A percentile compares a stretch with the other conserved stretches of the same genome.
These are phyloP conservation scores for Aureobasidium sp. DNA, from an alignment of 2,329 filamentous ascomycete species.

Conservation along the genomic window DNA sequence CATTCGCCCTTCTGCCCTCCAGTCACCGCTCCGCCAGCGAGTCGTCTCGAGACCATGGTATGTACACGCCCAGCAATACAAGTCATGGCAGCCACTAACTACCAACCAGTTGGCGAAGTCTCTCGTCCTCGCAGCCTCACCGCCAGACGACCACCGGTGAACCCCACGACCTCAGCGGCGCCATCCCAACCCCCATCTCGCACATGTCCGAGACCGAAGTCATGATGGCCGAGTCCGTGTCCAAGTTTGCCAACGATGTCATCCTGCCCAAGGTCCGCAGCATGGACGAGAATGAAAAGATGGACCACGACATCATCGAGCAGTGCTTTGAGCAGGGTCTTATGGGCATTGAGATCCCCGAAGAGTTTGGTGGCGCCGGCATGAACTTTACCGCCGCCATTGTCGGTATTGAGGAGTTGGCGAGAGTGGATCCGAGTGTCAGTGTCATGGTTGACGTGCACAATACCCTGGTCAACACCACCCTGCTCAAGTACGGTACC, in stretches of 20 bases:
- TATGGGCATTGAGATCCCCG: conserved; percentile 96
- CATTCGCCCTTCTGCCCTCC: conserved; percentile 11
- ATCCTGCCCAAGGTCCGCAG: conserved; percentile 87
- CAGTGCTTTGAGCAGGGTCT: conserved; percentile 94
- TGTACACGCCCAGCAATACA: background rate
- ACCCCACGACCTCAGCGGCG: conserved; percentile 57
- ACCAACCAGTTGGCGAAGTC: conserved; percentile 29
- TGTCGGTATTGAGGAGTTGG: conserved; percentile 93
- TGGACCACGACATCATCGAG: conserved; percentile 84
- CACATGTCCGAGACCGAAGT: conserved; percentile 85
- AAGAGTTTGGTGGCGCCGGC: conserved; percentile 90
- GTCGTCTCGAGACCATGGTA: conserved; percentile 1
- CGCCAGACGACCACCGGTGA: conserved; percentile 32
- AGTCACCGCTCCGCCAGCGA: background rate
- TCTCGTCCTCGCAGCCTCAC: conserved; percentile 35
- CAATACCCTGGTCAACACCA: conserved; percentile 95
- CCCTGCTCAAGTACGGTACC: conserved; percentile 77
- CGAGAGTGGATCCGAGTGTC: conserved; percentile 87
- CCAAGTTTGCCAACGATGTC: conserved; percentile 82
- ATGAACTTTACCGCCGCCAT: conserved; percentile 99
- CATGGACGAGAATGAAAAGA: conserved; percentile 94
- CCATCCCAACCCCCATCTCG: conserved; percentile 86
- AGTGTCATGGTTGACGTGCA: conserved; percentile 95
- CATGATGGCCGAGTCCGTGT: conserved; percentile 83
- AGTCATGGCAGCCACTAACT: background rate